Evolutionary conservation across 257 asterid species (phyloP).

Genomic region (Solanum chilense): DNA sequence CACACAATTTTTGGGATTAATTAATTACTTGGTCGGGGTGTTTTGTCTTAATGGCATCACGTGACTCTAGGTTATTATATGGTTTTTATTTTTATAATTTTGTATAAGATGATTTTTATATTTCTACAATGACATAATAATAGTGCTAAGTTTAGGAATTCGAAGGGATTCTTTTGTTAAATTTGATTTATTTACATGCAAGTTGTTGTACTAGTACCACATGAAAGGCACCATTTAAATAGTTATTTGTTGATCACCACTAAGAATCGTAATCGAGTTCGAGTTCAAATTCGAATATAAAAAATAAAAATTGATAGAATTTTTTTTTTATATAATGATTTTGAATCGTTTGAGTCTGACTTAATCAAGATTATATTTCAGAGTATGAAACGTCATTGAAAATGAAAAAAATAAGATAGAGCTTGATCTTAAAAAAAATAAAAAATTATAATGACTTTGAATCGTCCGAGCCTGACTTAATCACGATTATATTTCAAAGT

Average conservation of each 20-base stretch:
- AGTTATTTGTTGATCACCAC: neutral
- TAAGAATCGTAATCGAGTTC: neutral
- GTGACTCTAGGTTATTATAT: constrained; percentile 34
- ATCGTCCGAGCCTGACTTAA: neutral
- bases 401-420: neutral
- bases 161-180: neutral
- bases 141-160: neutral
- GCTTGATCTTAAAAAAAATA: no score
- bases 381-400: neutral
- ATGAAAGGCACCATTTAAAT: neutral
- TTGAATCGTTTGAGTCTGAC: neutral
- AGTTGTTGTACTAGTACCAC: neutral
- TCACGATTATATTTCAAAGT: neutral
- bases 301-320: neutral
- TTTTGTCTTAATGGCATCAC: constrained; percentile 90
- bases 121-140: neutral
- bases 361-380: neutral
- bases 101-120: constrained; percentile 8
- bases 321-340: neutral
- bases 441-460: neutral
- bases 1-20: constrained; percentile 28
- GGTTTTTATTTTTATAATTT: neutral
- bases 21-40: constrained; percentile 82
- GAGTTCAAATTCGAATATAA: neutral
- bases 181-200: neutral